Conservation (phyloP, 108 stramenopile species). For the Conticribra guillardii region DNA sequence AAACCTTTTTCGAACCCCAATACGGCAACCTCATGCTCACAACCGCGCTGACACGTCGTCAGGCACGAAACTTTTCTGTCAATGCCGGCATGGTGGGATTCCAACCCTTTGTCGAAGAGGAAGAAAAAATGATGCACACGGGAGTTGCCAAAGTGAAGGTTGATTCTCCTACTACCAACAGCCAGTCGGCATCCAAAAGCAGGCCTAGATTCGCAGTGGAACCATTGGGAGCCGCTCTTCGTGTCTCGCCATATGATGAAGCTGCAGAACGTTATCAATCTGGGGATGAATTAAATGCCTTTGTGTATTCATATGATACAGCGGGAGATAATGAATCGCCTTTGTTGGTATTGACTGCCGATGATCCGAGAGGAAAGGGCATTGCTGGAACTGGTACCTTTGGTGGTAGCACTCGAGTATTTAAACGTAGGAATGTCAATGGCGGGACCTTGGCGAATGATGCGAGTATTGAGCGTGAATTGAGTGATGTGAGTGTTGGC, state of each 20-base stretch:
- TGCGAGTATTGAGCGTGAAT: constrained; percentile 19
- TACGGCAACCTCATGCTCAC: constrained; percentile 54
- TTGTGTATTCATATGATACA: constrained; percentile 69
- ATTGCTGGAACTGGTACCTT: constrained; percentile 32
- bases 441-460: constrained; percentile 9
- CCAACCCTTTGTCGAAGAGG: constrained; percentile 25
- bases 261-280: constrained; percentile 56
- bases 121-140: constrained; percentile 39
- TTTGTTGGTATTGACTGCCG: constrained; percentile 64
- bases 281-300: constrained; percentile 68
- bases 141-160: constrained; percentile 22
- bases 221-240: constrained; percentile 74
- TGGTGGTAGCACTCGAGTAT: constrained; percentile 39
- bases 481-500: constrained; percentile 60
- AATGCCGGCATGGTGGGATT: constrained; percentile 73
- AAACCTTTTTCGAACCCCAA: constrained; percentile 35
- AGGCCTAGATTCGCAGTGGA: constrained; percentile 15
- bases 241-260: constrained; percentile 64
- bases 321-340: constrained; percentile 73
- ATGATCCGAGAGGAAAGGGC: constrained; percentile 53
- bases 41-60: constrained; percentile 55
- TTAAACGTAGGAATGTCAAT: constrained; percentile 26
- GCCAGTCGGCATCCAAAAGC: neutral
- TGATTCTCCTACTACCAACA: neutral
- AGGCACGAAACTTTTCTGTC: constrained; percentile 57